A percentile compares a stretch with the other conserved stretches of the same genome.
Evolutionary conservation across 2,329 filamentous ascomycete genomes (phyloP).

Genomic region (Chaetomiaceae sp.): DNA sequence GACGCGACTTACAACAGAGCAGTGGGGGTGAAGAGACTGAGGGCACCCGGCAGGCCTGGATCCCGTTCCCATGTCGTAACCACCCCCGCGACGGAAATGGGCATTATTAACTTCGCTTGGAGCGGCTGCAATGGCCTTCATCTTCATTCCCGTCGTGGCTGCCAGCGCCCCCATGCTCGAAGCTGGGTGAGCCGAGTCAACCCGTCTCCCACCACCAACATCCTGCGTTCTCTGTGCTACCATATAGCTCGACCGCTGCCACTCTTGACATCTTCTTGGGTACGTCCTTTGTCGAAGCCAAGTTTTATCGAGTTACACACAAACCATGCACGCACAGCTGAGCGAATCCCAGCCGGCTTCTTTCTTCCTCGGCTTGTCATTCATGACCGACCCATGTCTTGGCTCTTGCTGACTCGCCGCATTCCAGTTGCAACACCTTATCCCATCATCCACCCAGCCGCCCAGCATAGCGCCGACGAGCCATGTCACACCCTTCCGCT

Average conservation of each 20-base stretch:
- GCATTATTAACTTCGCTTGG: not conserved
- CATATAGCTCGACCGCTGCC: not conserved
- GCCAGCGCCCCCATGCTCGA: not conserved
- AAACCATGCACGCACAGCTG: not conserved
- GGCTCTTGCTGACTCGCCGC: too few relatives aligned
- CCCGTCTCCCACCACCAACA: not conserved
- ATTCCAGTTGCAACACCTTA: too few relatives aligned
- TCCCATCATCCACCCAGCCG: too few relatives aligned
- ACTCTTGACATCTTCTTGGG: not conserved
- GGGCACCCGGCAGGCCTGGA: too few relatives aligned
- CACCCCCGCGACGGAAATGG: too few relatives aligned
- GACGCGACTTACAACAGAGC: not conserved
- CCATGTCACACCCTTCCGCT: not conserved
- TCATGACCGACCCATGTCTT: too few relatives aligned
- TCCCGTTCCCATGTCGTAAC: too few relatives aligned
- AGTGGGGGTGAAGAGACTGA: not conserved
- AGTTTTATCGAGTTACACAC: not conserved
- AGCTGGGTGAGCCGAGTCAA: not conserved
- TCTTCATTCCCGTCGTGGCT: not conserved
- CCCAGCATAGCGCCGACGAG: too few relatives aligned
- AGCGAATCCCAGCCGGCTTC: not conserved
- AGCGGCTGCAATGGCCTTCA: not conserved
- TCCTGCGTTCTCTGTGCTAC: slow-evolving; percentile 1
- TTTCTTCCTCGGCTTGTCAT: not conserved
- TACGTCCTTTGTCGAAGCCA: not conserved